A percentile compares a stretch with the other conserved stretches of the same genome.
Conservation (phyloP, 345 rosid genomes). For the Aurinia saxatilis region DNA sequence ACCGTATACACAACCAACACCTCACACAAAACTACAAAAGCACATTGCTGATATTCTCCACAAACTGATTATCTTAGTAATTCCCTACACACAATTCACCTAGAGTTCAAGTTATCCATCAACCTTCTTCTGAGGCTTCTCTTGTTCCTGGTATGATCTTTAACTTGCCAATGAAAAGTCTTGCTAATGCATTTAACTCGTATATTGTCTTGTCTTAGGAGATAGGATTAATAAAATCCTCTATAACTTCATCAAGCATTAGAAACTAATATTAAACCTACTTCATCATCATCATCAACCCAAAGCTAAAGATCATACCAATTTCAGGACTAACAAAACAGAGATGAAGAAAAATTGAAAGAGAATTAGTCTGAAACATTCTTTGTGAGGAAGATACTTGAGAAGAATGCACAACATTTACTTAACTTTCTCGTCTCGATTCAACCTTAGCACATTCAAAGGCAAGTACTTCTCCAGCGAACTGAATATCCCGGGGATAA, state of each 20-base stretch:
- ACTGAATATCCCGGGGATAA: slow-evolving; percentile 52
- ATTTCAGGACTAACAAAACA: background rate
- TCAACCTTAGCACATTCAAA: slow-evolving; percentile 27
- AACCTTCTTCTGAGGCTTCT: no score
- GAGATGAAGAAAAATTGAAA: background rate
- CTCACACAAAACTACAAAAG: no score
- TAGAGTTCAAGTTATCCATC: no score
- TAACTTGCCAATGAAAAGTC: background rate
- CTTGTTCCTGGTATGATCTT: no score
- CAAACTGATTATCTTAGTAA: no score
- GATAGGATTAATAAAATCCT: slow-evolving; percentile 53
- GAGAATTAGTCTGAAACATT: slow-evolving; percentile 41
- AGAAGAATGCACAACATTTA: slow-evolving; percentile 52
- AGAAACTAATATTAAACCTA: no score
- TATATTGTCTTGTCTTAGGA: slow-evolving; percentile 35
- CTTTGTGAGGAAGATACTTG: slow-evolving; percentile 56
- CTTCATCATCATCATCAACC: no score
- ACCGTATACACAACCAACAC: no score
- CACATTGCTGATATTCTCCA: no score
- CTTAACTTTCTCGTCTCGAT: slow-evolving; percentile 44
- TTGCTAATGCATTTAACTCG: background rate
- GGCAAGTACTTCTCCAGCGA: slow-evolving; percentile 71
- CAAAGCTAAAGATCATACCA: background rate
- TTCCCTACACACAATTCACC: no score
- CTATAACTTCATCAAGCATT: slow-evolving; percentile 63